A percentile compares a stretch with the other conserved stretches of the same genome.
phyloP scores from a whole-genome alignment of 164 flowering plant species.

The Houttuynia cordata region DNA sequence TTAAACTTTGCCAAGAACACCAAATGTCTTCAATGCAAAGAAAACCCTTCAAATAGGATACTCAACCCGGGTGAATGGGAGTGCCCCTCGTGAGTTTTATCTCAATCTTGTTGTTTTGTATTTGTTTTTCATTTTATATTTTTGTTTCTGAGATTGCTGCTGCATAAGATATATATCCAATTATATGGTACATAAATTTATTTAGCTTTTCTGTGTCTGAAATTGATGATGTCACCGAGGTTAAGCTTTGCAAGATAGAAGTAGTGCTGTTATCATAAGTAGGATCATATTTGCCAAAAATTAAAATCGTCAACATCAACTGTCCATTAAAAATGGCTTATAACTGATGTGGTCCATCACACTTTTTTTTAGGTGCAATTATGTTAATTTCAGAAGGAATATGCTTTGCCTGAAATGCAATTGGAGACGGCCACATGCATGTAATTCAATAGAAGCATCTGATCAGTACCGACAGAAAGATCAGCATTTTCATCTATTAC shows the following conservation, averaged over 20 bases:
- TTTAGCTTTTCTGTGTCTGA: background rate
- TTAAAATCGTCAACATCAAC: background rate
- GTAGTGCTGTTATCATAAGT: background rate
- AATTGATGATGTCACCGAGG: background rate
- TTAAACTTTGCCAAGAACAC: constrained; percentile 84
- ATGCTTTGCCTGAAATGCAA: constrained; percentile 68
- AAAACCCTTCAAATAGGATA: constrained; percentile 63
- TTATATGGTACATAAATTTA: too few relatives aligned
- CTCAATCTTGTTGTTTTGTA: background rate
- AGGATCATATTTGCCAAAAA: too few relatives aligned
- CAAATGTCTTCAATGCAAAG: constrained; percentile 65
- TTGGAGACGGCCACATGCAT: constrained; percentile 49
- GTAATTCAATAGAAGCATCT: constrained; percentile 11
- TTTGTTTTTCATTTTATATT: too few relatives aligned
- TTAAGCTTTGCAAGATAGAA: background rate
- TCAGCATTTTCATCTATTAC: constrained; percentile 4
- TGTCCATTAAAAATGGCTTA: background rate
- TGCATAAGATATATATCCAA: background rate
- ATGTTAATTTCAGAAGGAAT: constrained; percentile 67
- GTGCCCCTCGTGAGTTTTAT: constrained; percentile 71
- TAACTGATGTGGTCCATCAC: background rate
- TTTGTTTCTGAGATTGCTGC: too few relatives aligned
- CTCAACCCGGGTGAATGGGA: constrained; percentile 90
- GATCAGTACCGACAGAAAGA: constrained; percentile 6
- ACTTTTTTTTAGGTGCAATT: constrained; percentile 51